These are phyloP conservation scores for Carex myosuroides DNA, from an alignment of 176 grass and related monocot genomes.

Conservation along the genomic window DNA sequence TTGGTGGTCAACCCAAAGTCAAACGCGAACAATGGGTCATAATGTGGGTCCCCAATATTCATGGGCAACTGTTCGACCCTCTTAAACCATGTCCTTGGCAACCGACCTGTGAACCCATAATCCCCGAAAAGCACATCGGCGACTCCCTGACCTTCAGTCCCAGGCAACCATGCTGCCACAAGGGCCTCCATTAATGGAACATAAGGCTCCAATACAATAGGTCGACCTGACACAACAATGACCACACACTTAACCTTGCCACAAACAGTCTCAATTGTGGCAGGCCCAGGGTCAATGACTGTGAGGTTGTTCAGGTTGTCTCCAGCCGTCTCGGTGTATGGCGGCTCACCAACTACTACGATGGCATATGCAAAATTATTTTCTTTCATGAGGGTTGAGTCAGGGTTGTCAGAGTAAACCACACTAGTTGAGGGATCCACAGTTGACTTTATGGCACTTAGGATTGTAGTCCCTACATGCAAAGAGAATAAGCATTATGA, in stretches of 20 bases:
- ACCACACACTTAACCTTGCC: conserved; percentile 60
- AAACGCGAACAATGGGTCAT: conserved; percentile 86
- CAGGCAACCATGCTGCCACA: conserved; percentile 92
- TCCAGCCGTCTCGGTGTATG: conserved; percentile 70
- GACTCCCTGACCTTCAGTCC: conserved; percentile 76
- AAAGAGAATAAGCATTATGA: background rate
- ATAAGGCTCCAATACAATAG: conserved; percentile 75
- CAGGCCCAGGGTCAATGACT: conserved; percentile 69
- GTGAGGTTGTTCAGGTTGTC: conserved; percentile 61
- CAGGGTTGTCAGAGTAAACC: conserved; percentile 63
- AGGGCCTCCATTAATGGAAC: conserved; percentile 70
- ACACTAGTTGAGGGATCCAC: conserved; percentile 51
- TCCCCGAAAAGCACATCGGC: conserved; percentile 82
- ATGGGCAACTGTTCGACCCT: conserved; percentile 79
- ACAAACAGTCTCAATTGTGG: conserved; percentile 70
- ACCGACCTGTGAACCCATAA: conserved; percentile 73
- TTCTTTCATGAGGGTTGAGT: conserved; percentile 63
- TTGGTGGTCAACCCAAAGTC: conserved; percentile 67
- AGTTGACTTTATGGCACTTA: conserved; percentile 71
- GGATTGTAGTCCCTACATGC: conserved; percentile 73
- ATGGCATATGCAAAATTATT: conserved; percentile 73
- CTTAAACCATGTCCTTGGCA: conserved; percentile 74
- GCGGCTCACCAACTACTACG: conserved; percentile 66
- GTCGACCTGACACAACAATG: conserved; percentile 69
- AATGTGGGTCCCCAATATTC: conserved; percentile 66